Evolutionary conservation across 1,284 basidiomycete species (phyloP).

Genomic region (Chalciporus sp.): DNA sequence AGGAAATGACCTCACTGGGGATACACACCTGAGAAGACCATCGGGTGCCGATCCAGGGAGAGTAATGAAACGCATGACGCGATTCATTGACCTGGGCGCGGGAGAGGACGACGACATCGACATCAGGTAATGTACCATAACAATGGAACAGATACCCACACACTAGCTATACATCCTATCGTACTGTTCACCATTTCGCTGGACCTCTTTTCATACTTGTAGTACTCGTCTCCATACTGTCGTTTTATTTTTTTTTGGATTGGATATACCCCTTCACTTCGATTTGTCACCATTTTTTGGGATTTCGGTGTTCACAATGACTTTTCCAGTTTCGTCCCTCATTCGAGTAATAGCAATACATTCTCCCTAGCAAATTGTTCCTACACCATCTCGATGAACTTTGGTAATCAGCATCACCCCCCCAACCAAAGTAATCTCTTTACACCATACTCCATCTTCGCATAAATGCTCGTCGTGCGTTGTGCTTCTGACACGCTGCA

Average conservation of each 20-base stretch:
- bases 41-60: constrained; percentile 41
- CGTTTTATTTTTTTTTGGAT: constrained; percentile 19
- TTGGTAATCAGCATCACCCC: constrained; percentile 34
- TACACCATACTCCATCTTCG: constrained; percentile 89
- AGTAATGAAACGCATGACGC: constrained; percentile 64
- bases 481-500: constrained; percentile 78
- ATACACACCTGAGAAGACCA: constrained; percentile 30
- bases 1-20: constrained; percentile 14
- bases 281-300: constrained; percentile 17
- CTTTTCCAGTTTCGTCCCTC: constrained; percentile 6
- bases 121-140: constrained; percentile 34
- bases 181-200: constrained; percentile 16
- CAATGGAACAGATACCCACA: constrained; percentile 15
- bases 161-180: constrained; percentile 13
- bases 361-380: constrained; percentile 12
- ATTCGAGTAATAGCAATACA: constrained; percentile 17
- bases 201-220: constrained; percentile 24
- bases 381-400: constrained; percentile 11
- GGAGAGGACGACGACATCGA: constrained; percentile 32
- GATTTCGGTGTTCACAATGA: constrained; percentile 10
- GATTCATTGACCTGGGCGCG: constrained; percentile 58
- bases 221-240: constrained; percentile 18
- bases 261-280: constrained; percentile 27
- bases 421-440: constrained; percentile 88
- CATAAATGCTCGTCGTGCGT: constrained; percentile 78